phyloP scores from a whole-genome alignment of 192 early-diverging fungal genomes.

The Chytriomyces sp. region DNA sequence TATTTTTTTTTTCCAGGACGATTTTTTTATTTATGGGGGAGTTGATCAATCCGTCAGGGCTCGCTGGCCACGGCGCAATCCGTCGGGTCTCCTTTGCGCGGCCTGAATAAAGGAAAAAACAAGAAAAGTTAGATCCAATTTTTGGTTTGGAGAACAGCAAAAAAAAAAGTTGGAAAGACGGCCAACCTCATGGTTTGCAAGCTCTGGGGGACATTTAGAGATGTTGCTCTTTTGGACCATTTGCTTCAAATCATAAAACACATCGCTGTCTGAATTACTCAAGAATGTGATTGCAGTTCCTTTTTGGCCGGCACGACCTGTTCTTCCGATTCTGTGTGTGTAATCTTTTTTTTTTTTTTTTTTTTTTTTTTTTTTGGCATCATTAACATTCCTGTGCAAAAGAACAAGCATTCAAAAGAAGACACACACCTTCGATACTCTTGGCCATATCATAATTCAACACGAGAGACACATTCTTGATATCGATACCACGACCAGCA shows the following conservation, averaged over 20 bases:
- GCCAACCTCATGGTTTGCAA: conserved; percentile 54
- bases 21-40: background rate
- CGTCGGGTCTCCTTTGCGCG: conserved; percentile 30
- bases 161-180: background rate
- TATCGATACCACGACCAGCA: conserved; percentile 98
- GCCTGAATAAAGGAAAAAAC: background rate
- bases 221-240: conserved; percentile 77
- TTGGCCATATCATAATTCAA: conserved; percentile 99
- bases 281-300: conserved; percentile 93
- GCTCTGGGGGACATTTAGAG: conserved; percentile 80
- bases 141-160: background rate
- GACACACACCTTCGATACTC: conserved; percentile 53
- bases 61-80: conserved; percentile 13
- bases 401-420: conserved; percentile 14
- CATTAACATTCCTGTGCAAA: background rate
- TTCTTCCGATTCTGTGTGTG: conserved; percentile 98
- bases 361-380: conserved; percentile 2
- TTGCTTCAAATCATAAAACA: conserved; percentile 80
- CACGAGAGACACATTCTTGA: conserved; percentile 95
- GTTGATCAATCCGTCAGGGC: conserved; percentile 25
- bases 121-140: background rate
- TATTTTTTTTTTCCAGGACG: background rate
- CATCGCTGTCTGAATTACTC: conserved; percentile 79
- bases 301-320: conserved; percentile 92
- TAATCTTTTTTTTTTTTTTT: conserved; percentile 63